Conservation (phyloP, 2,329 filamentous ascomycete genomes). For the Penicillium hesseltinei region DNA sequence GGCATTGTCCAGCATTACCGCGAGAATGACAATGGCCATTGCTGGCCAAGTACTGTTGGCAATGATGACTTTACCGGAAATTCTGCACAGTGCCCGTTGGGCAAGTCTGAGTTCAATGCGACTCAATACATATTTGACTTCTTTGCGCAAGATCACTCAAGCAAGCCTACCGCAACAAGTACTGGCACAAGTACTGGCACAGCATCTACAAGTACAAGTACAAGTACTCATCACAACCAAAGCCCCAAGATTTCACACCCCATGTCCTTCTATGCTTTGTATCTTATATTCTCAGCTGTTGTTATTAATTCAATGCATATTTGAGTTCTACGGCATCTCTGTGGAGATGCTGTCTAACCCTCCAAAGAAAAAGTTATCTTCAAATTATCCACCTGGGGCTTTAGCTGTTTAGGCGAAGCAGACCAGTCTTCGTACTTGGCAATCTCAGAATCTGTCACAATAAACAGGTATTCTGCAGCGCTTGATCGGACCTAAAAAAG, state of each 20-base stretch:
- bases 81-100: slow-evolving; percentile 14
- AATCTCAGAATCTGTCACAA: slow-evolving; percentile 31
- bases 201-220: neutral
- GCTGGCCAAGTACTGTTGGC: slow-evolving; percentile 20
- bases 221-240: neutral
- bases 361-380: slow-evolving; percentile 10
- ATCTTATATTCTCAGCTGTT: neutral
- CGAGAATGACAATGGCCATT: slow-evolving; percentile 20
- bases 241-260: neutral
- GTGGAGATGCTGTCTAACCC: neutral
- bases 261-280: neutral
- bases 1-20: slow-evolving; percentile 24
- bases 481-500: slow-evolving; percentile 34
- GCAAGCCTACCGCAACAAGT: neutral
- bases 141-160: slow-evolving; percentile 24
- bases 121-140: slow-evolving; percentile 24
- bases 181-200: neutral
- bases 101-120: slow-evolving; percentile 20
- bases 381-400: slow-evolving; percentile 33
- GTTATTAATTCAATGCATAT: neutral
- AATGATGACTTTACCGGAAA: slow-evolving; percentile 15
- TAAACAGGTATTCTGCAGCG: slow-evolving; percentile 39
- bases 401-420: slow-evolving; percentile 34
- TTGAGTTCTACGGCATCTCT: neutral
- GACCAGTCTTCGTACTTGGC: slow-evolving; percentile 39